These are phyloP conservation scores for Carpinus viminea DNA, from an alignment of 306 rosid species.

Conservation along the genomic window DNA sequence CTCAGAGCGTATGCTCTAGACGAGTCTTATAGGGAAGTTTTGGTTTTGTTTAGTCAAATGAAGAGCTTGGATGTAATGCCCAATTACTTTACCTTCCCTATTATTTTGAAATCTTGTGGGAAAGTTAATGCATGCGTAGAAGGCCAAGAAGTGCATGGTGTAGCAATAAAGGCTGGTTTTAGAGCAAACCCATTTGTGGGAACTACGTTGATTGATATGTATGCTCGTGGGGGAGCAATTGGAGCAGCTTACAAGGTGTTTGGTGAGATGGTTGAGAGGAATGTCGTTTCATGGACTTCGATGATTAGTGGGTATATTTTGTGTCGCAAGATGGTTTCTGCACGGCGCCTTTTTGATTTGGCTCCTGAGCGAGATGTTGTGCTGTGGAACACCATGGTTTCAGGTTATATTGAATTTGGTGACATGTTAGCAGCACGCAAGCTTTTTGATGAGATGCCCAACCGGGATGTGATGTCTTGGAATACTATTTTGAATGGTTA, in stretches of 20 bases:
- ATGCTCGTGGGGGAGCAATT: conserved; percentile 32
- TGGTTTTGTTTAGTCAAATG: conserved; percentile 49
- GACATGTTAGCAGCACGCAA: conserved; percentile 35
- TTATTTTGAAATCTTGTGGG: conserved; percentile 49
- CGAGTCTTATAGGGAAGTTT: conserved; percentile 38
- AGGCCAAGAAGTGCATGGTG: conserved; percentile 53
- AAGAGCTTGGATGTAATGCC: conserved; percentile 36
- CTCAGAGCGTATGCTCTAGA: conserved; percentile 48
- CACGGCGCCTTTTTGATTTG: conserved; percentile 45
- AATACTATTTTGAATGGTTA: conserved; percentile 52
- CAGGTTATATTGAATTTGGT: conserved; percentile 40
- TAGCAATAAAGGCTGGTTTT: conserved; percentile 41
- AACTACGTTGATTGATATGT: conserved; percentile 50
- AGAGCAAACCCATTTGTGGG: conserved; percentile 38
- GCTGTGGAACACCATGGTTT: conserved; percentile 48
- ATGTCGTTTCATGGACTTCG: conserved; percentile 51
- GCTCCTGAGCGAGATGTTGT: conserved; percentile 48
- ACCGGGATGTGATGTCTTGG: conserved; percentile 52
- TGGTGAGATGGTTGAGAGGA: conserved; percentile 45
- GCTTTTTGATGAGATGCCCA: conserved; percentile 48
- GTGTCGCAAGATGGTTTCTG: conserved; percentile 40
- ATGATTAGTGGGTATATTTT: conserved; percentile 46
- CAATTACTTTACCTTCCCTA: conserved; percentile 49
- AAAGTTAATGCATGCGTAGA: conserved; percentile 33
- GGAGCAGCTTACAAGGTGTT: conserved; percentile 52